Percentiles rank a stretch among this genome's conserved stretches.
Conservation (phyloP, 2,329 filamentous ascomycete species). For the Aspergillus transmontanensis region DNA sequence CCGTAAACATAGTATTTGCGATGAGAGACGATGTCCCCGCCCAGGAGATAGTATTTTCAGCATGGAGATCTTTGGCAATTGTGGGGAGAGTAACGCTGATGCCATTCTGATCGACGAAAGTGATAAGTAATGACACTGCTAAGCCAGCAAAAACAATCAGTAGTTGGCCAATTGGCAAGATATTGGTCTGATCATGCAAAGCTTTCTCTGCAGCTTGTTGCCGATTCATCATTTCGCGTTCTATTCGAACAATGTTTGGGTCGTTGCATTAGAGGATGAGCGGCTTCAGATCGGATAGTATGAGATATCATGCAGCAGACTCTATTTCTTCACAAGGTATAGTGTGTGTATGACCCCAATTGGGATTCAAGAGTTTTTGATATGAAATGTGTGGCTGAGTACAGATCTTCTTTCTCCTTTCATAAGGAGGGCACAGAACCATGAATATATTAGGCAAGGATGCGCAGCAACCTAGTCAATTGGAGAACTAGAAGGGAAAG, state of each 20-base stretch:
- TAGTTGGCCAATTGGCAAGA: constrained; percentile 54
- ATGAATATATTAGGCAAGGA: neutral
- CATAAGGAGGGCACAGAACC: neutral
- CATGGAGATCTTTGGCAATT: constrained; percentile 52
- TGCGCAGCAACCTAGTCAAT: neutral
- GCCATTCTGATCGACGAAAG: constrained; percentile 61
- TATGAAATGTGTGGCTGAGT: neutral
- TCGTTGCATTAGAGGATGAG: constrained; percentile 6
- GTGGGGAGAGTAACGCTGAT: constrained; percentile 58
- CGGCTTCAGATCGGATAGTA: neutral
- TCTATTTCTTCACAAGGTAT: neutral
- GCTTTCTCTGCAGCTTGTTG: constrained; percentile 47
- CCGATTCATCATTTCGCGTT: constrained; percentile 29
- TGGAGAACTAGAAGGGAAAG: neutral
- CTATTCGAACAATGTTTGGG: neutral
- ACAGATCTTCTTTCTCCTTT: neutral
- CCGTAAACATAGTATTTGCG: constrained; percentile 65
- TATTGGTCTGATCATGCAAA: constrained; percentile 60
- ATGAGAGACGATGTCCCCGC: constrained; percentile 71
- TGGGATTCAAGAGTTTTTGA: neutral
- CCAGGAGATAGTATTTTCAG: constrained; percentile 63
- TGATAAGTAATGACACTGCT: constrained; percentile 56
- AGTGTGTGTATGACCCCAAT: neutral
- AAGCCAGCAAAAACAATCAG: constrained; percentile 55
- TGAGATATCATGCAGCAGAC: neutral